These are phyloP conservation scores for Hemisphaericaspora nanyangensis DNA, from an alignment of 805 yeast species.

Conservation along the genomic window DNA sequence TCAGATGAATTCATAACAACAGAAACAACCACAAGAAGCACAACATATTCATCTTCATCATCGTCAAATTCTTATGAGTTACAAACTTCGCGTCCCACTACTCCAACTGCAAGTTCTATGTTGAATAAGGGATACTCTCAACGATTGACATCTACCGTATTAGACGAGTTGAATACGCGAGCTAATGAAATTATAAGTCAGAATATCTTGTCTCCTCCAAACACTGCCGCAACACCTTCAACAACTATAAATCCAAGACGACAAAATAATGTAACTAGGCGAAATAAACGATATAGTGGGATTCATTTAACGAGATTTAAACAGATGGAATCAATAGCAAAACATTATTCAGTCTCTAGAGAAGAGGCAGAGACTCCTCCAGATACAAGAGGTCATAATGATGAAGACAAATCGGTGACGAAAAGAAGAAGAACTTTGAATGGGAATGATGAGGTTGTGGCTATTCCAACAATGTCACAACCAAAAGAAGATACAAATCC, in stretches of 20 bases:
- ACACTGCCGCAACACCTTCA: not conserved
- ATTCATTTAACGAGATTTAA: conserved; percentile 31
- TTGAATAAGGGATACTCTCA: conserved; percentile 46
- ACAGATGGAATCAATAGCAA: conserved; percentile 47
- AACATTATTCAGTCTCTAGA: conserved; percentile 40
- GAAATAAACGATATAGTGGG: conserved; percentile 29
- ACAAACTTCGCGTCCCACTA: conserved; percentile 2
- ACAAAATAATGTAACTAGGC: not conserved
- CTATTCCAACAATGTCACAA: conserved; percentile 5
- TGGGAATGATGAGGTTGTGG: conserved; percentile 35
- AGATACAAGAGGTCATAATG: not conserved
- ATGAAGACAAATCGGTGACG: conserved; percentile 10
- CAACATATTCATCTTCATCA: conserved; percentile 9
- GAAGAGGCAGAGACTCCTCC: not conserved
- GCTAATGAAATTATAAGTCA: conserved; percentile 31
- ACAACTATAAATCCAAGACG: conserved; percentile 1
- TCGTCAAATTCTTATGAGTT: conserved; percentile 14
- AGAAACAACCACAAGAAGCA: conserved; percentile 4
- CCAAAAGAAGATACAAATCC: conserved; percentile 12
- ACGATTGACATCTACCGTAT: conserved; percentile 41
- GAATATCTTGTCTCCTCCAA: conserved; percentile 2
- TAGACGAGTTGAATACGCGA: conserved; percentile 41
- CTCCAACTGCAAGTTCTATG: conserved; percentile 19
- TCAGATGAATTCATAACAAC: conserved; percentile 1
- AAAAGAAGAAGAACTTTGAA: conserved; percentile 39